These are phyloP conservation scores for Talaromyces nanjingensis DNA, from an alignment of 495 filamentous ascomycete genomes.

Conservation along the genomic window DNA sequence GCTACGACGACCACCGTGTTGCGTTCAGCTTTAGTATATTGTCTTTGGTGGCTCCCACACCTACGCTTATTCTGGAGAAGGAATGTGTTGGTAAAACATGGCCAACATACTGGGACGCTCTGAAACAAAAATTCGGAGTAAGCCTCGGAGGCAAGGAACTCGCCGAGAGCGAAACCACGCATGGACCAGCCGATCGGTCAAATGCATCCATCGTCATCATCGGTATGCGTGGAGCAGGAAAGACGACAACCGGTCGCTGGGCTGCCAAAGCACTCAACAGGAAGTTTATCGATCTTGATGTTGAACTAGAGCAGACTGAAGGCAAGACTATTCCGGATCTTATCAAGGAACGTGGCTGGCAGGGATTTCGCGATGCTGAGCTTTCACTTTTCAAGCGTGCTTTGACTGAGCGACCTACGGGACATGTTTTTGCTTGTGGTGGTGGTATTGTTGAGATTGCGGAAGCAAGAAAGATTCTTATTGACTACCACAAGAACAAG, in stretches of 20 bases:
- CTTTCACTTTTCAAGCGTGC: constrained; percentile 63
- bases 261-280: constrained; percentile 66
- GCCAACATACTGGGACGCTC: constrained; percentile 96
- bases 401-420: constrained; percentile 64
- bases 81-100: constrained; percentile 98
- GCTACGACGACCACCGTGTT: constrained; percentile 97
- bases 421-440: constrained; percentile 85
- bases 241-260: constrained; percentile 88
- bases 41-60: constrained; percentile 62
- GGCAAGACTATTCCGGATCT: constrained; percentile 78
- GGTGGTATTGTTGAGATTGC: constrained; percentile 88
- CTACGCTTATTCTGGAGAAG: constrained; percentile 75
- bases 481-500: constrained; percentile 65
- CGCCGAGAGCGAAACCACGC: constrained; percentile 29
- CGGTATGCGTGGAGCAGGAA: constrained; percentile 96
- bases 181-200: constrained; percentile 25
- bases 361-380: constrained; percentile 79
- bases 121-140: constrained; percentile 69
- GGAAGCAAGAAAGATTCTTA: constrained; percentile 70
- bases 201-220: constrained; percentile 79
- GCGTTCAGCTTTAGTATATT: constrained; percentile 98
- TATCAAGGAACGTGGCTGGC: constrained; percentile 74
- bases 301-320: constrained; percentile 66
- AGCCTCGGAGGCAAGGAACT: constrained; percentile 66
- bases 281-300: constrained; percentile 80